phyloP scores from a whole-genome alignment of 2,329 filamentous ascomycete species.

The Thelonectria blattea region DNA sequence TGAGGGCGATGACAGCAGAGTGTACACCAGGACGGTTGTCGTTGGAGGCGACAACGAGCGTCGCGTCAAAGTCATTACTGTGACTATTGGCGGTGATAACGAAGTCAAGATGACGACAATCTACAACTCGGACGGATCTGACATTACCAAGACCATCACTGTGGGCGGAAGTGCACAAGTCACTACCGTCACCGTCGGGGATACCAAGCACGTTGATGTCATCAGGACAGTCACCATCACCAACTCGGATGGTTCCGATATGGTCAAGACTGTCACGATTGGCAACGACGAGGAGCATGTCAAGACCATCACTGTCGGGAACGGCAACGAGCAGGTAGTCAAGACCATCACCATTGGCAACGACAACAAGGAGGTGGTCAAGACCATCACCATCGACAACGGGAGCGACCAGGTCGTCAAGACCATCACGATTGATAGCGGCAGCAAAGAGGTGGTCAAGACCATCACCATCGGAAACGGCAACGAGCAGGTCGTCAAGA shows the following conservation, averaged over 20 bases:
- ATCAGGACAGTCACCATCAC: background rate
- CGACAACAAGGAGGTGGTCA: background rate
- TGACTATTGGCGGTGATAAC: background rate
- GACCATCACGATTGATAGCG: background rate
- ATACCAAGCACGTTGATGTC: background rate
- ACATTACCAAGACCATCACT: background rate
- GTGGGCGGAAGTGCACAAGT: background rate
- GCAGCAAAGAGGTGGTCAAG: background rate
- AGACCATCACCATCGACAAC: slow-evolving; percentile 1
- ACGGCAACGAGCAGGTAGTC: background rate
- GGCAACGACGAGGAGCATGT: slow-evolving; percentile 1
- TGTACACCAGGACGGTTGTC: slow-evolving; percentile 18
- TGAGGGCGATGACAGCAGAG: background rate
- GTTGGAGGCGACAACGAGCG: slow-evolving; percentile 5
- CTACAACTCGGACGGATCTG: background rate
- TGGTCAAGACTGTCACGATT: slow-evolving; percentile 25
- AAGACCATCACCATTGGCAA: background rate
- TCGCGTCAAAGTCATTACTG: slow-evolving; percentile 1
- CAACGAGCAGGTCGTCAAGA: slow-evolving; percentile 2
- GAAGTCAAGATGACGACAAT: background rate
- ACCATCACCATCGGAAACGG: slow-evolving; percentile 19
- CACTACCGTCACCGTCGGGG: background rate
- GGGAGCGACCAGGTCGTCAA: background rate
- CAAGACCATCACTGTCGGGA: background rate
- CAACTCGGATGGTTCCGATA: background rate